Base-by-base conservation (phyloP, 2,329 filamentous ascomycete genomes). In the Pseudocercospora fuligena region DNA sequence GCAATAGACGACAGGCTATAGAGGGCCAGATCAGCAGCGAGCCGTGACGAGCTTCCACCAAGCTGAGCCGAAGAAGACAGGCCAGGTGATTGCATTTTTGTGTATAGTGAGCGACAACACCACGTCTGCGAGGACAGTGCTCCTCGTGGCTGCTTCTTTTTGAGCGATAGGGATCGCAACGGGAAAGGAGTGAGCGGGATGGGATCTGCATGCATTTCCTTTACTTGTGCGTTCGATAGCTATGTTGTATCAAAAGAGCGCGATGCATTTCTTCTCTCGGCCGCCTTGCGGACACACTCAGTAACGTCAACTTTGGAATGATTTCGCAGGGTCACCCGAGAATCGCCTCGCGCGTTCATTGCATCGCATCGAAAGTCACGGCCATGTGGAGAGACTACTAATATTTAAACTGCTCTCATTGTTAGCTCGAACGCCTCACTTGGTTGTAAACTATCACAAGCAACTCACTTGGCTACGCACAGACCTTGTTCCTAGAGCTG, bases 31-130 rank as follows among this genome's bases (percentile, higher is more conserved):
- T 36, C 59, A 61, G 23, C 29, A 36, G 27, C 25, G 43, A 49
- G 43, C 27, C 57, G 51, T 16, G 27, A 31, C 25, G 27, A 60
- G 57, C 58, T 57, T 56, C 46, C 46, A 40, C 33, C 43, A 40
- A 51, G 56, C 27, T 31, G 25, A 60, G 29, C 31, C 57, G 57
- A 58, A 23, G 40, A 49, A 40, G 49, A 40, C n/a, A 31, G 33
- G 31, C 46, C 46, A 59, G 60, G 63, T 49, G 27, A 63, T 65
- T 70, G 65, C 61, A 64, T 65, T 60, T 62, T 60, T 56, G 58
- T 63, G 69, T 71, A 70, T 57, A 71, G 69, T 71, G 69, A 70
- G 68, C 69, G 63, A 66, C 40, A 56, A 56, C 27, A 56, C 51
- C 51, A 56, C 51, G 27, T 27, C 51, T 56, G 51, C 27, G 51